Evolutionary conservation across 768 basidiomycete genomes (phyloP).

Genomic region (Trametes cingulata): DNA sequence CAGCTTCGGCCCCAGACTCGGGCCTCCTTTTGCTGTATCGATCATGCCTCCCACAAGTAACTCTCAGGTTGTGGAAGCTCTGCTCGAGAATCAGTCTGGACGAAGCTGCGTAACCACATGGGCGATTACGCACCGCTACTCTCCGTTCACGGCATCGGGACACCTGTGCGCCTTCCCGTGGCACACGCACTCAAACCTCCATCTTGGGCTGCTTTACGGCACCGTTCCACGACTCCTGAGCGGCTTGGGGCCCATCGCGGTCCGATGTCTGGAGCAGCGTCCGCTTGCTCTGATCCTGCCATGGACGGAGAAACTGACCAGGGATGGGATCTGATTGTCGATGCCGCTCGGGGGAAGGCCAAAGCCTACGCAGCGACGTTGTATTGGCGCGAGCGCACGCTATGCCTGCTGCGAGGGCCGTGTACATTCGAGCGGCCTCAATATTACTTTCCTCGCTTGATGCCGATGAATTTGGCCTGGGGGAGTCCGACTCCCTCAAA

Average conservation of each 20-base stretch:
- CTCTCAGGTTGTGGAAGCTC: background rate
- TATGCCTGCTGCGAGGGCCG: background rate
- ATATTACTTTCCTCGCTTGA: background rate
- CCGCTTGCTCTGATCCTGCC: too few species aligned
- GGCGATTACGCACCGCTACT: background rate
- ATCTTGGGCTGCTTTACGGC: background rate
- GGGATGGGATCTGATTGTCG: too few species aligned
- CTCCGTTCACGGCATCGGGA: background rate
- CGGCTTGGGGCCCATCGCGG: too few species aligned
- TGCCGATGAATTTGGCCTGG: background rate
- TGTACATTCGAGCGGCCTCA: background rate
- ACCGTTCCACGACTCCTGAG: background rate
- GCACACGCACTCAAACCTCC: background rate
- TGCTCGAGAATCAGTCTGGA: background rate
- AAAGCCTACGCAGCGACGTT: too few species aligned
- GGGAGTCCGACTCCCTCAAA: background rate
- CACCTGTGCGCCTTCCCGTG: background rate
- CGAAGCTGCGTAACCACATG: background rate
- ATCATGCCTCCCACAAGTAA: background rate
- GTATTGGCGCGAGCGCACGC: background rate
- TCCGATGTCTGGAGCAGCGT: too few species aligned
- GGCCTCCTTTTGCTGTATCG: background rate
- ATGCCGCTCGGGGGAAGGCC: too few species aligned
- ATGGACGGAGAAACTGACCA: too few species aligned
- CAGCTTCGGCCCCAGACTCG: constrained; percentile 4